phyloP scores from a whole-genome alignment of 176 grass and related monocot genomes.

The Microstegium vimineum region DNA sequence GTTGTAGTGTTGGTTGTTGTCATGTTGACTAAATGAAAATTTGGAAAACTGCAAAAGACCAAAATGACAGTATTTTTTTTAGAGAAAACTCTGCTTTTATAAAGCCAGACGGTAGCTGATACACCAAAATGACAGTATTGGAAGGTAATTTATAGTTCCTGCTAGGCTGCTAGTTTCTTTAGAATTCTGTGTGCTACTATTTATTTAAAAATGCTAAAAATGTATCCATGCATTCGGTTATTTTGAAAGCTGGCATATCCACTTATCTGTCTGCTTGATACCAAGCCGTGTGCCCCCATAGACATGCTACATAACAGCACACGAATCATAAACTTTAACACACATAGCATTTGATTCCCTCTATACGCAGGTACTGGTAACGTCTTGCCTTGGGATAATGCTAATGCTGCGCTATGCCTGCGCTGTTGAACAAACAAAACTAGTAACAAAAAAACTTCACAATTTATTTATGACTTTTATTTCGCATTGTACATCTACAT shows the following conservation, averaged over 20 bases:
- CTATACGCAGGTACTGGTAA: too few relatives aligned
- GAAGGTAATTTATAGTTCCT: background rate
- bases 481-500: too few relatives aligned
- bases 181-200: background rate
- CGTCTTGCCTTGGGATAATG: too few relatives aligned
- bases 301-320: too few relatives aligned
- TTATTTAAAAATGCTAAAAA: background rate
- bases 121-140: too few relatives aligned
- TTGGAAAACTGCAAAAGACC: background rate
- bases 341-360: background rate
- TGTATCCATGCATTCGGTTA: background rate
- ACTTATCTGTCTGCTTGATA: background rate
- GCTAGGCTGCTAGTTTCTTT: background rate
- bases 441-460: background rate
- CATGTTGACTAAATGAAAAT: background rate
- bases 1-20: background rate
- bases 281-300: too few relatives aligned
- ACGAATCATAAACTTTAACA: too few relatives aligned
- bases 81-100: too few relatives aligned
- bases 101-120: too few relatives aligned
- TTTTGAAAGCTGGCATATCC: background rate
- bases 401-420: background rate
- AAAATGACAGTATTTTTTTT: too few relatives aligned
- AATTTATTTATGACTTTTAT: background rate
- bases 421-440: background rate